Evolutionary conservation across 371 early-diverging fungal species (phyloP).

Genomic region (Mucor indicus): DNA sequence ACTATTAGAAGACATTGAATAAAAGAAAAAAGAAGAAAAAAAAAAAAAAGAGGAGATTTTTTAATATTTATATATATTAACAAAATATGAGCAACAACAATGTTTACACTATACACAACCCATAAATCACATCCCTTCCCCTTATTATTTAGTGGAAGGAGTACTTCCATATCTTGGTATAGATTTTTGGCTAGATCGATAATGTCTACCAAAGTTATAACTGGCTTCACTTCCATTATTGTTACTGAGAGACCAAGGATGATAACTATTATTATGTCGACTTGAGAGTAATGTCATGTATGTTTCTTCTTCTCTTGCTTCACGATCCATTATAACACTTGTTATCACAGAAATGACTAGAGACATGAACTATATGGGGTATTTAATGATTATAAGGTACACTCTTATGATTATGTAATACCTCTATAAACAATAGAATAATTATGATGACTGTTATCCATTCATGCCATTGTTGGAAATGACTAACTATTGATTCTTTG

Average conservation of each 20-base stretch:
- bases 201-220: conserved; percentile 8
- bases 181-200: conserved; percentile 9
- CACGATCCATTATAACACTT: conserved; percentile 16
- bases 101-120: too few relatives aligned
- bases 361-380: conserved; percentile 6
- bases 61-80: too few relatives aligned
- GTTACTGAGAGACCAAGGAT: conserved; percentile 7
- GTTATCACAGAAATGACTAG: conserved; percentile 15
- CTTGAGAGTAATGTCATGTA: conserved; percentile 17
- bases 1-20: too few relatives aligned
- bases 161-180: conserved; percentile 28
- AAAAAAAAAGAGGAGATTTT: too few relatives aligned
- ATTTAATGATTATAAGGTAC: neutral
- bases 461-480: conserved; percentile 12
- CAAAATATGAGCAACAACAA: too few relatives aligned
- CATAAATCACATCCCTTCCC: too few relatives aligned
- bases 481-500: conserved; percentile 5
- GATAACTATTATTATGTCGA: conserved; percentile 9
- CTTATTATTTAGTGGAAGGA: conserved; percentile 18
- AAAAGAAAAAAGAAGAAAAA: too few relatives aligned
- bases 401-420: neutral
- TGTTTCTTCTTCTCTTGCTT: conserved; percentile 25
- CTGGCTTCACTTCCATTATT: conserved; percentile 4
- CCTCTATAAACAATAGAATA: conserved; percentile 9
- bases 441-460: conserved; percentile 13